A percentile compares a stretch with the other conserved stretches of the same genome.
Conservation (phyloP, 257 asterid genomes). For the Rubia yunnanensis region DNA sequence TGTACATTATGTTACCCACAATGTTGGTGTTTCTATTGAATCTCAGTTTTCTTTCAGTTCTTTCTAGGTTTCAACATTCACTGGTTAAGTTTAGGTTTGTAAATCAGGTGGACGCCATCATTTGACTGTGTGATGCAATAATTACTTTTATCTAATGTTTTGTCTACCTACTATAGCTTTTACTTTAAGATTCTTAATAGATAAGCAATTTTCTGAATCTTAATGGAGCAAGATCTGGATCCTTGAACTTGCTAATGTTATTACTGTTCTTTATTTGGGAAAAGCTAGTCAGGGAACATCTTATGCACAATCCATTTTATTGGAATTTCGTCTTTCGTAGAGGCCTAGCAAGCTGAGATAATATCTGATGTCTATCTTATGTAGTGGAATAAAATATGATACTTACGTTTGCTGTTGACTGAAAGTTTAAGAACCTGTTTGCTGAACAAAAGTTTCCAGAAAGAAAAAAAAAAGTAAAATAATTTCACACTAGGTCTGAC, state of each 20-base stretch:
- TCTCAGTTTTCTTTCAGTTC: not conserved
- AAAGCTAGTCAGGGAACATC: not conserved
- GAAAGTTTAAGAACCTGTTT: slow-evolving; percentile 2
- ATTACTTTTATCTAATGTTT: not conserved
- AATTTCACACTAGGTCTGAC: not conserved
- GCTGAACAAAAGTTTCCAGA: not conserved
- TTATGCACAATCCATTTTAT: too few relatives aligned
- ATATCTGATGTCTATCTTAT: too few relatives aligned
- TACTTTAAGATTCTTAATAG: not conserved
- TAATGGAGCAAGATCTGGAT: too few relatives aligned
- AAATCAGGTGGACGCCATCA: not conserved
- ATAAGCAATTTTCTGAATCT: too few relatives aligned
- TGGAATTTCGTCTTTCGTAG: too few relatives aligned
- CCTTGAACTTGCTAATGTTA: not conserved
- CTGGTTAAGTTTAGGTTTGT: not conserved
- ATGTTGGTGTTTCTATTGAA: not conserved
- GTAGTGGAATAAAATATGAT: too few relatives aligned
- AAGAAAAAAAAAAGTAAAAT: not conserved
- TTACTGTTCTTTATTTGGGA: not conserved
- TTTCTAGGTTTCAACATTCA: not conserved
- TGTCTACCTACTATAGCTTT: not conserved
- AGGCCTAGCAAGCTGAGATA: too few relatives aligned
- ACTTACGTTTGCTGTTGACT: not conserved
- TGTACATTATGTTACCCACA: not conserved
- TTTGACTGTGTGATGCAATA: not conserved